phyloP scores from a whole-genome alignment of 2,329 filamentous ascomycete species.

The Alternaria metachromatica region DNA sequence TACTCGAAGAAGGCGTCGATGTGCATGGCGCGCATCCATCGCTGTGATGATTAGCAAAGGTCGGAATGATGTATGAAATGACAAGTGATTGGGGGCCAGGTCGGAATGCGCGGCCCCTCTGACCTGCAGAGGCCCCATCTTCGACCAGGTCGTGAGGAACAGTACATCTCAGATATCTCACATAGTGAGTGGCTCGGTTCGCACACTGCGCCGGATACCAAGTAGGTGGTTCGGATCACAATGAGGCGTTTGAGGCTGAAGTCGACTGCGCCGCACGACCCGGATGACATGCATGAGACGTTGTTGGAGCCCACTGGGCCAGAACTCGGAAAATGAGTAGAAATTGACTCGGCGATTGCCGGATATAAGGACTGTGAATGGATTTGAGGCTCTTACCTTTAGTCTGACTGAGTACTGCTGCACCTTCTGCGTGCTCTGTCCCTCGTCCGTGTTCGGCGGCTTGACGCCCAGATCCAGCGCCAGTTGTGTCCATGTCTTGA shows the following conservation, averaged over 20 bases:
- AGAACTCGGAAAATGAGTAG: neutral
- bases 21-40: constrained; percentile 98
- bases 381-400: constrained; percentile 65
- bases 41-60: constrained; percentile 55
- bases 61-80: neutral
- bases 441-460: constrained; percentile 79
- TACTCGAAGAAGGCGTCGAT: constrained; percentile 95
- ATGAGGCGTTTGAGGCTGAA: constrained; percentile 7
- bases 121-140: neutral
- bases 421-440: constrained; percentile 90
- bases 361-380: neutral
- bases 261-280: constrained; percentile 7
- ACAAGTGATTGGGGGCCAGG: neutral
- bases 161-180: neutral
- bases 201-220: constrained; percentile 6
- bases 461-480: constrained; percentile 88
- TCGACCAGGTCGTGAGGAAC: neutral
- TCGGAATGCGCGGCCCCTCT: neutral
- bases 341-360: neutral
- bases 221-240: constrained; percentile 6
- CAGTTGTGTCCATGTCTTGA: constrained; percentile 92
- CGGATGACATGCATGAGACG: constrained; percentile 15
- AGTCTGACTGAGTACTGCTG: constrained; percentile 92
- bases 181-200: constrained; percentile 5
- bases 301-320: neutral